Conservation (phyloP, 345 rosid species). For the Bruguiera parviflora region DNA sequence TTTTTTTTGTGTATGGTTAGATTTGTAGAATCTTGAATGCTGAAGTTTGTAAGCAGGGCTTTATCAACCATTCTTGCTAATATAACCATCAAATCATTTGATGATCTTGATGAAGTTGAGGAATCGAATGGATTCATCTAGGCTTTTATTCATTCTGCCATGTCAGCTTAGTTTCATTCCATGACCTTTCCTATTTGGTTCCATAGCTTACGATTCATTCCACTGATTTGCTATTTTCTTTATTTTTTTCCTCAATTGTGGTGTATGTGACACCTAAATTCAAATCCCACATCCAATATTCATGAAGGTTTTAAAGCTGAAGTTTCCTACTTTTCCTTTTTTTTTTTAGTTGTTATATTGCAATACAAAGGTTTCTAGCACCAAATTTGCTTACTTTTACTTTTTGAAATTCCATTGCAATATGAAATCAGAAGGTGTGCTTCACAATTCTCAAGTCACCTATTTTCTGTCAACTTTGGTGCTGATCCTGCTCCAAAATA, state of each 20-base stretch:
- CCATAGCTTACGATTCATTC: neutral
- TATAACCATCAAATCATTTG: conserved; percentile 50
- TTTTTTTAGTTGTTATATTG: too few relatives aligned
- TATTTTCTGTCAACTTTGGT: neutral
- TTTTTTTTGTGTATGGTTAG: conserved; percentile 42
- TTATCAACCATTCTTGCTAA: conserved; percentile 55
- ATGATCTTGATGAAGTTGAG: conserved; percentile 71
- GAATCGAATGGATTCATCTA: conserved; percentile 32
- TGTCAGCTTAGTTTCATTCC: neutral
- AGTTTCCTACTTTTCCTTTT: too few relatives aligned
- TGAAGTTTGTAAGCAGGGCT: conserved; percentile 48
- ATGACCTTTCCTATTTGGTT: neutral
- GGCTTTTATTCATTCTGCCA: conserved; percentile 4
- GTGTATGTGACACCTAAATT: too few relatives aligned
- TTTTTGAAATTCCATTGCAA: neutral
- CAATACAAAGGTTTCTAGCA: too few relatives aligned
- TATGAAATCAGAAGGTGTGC: neutral
- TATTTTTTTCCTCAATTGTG: too few relatives aligned
- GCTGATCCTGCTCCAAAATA: neutral
- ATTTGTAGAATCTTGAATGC: conserved; percentile 54
- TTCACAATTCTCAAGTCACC: neutral
- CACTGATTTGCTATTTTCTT: neutral
- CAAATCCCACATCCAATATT: too few relatives aligned
- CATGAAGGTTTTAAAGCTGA: too few relatives aligned
- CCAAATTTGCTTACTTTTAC: neutral